phyloP scores from a whole-genome alignment of 2,329 filamentous ascomycete genomes.

The Fusarium buharicum region DNA sequence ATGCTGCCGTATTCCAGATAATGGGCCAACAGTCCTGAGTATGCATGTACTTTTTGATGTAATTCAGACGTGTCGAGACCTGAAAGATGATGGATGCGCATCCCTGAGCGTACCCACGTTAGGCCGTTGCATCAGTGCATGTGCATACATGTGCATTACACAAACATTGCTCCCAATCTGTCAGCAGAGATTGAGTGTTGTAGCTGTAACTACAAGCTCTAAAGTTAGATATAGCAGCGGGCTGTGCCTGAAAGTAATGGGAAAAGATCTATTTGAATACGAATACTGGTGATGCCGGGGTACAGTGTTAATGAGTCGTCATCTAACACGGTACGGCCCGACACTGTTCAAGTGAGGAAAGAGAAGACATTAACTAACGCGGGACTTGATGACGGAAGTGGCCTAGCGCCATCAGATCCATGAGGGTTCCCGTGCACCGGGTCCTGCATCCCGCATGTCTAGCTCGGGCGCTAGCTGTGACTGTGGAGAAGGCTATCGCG shows the following conservation, averaged over 20 bases:
- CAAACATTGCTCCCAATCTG: constrained; percentile 18
- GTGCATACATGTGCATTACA: constrained; percentile 38
- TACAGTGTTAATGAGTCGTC: constrained; percentile 1
- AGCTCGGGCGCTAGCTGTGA: constrained; percentile 21
- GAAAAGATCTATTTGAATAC: neutral
- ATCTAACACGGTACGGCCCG: constrained; percentile 11
- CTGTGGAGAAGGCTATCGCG: neutral
- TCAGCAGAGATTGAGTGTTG: constrained; percentile 1
- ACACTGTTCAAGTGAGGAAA: constrained; percentile 29
- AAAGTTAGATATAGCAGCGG: neutral
- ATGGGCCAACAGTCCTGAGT: constrained; percentile 11
- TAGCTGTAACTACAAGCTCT: neutral
- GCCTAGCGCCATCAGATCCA: constrained; percentile 19
- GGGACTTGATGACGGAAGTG: constrained; percentile 7
- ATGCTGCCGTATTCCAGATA: constrained; percentile 16
- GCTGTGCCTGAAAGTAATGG: too few relatives aligned
- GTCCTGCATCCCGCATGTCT: constrained; percentile 41
- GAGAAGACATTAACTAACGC: constrained; percentile 24
- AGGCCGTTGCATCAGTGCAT: constrained; percentile 35
- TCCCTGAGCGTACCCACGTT: constrained; percentile 20
- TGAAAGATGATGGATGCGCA: constrained; percentile 18
- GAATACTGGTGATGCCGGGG: neutral
- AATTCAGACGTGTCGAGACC: constrained; percentile 10
- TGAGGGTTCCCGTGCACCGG: constrained; percentile 41
- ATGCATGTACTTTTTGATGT: constrained; percentile 14